Evolutionary conservation across 805 yeast species (phyloP).

Genomic region (Candida orba): DNA sequence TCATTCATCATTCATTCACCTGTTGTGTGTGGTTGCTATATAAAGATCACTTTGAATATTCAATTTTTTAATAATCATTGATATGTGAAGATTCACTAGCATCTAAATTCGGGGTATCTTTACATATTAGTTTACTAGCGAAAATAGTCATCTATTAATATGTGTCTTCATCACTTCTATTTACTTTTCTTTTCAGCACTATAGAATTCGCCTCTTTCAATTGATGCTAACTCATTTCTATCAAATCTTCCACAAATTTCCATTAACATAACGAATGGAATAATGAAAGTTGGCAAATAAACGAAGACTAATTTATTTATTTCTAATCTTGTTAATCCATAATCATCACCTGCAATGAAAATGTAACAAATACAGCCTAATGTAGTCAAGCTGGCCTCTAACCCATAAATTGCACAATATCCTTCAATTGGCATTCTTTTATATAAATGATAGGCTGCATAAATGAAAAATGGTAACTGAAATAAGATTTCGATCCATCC

Average conservation of each 20-base stretch:
- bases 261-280: slow-evolving; percentile 48
- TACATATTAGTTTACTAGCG: too few relatives aligned
- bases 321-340: slow-evolving; percentile 28
- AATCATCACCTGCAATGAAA: slow-evolving; percentile 26
- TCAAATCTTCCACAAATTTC: slow-evolving; percentile 14
- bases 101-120: too few relatives aligned
- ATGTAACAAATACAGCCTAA: slow-evolving; percentile 59
- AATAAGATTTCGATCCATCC: slow-evolving; percentile 65
- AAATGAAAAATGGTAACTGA: slow-evolving; percentile 74
- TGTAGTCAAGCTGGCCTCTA: slow-evolving; percentile 80
- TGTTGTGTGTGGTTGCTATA: too few relatives aligned
- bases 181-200: neutral
- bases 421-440: slow-evolving; percentile 32
- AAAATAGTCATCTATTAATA: too few relatives aligned
- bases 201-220: neutral
- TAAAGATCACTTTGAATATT: too few relatives aligned
- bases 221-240: neutral
- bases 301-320: slow-evolving; percentile 38
- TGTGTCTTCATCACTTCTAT: neutral
- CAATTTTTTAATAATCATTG: too few relatives aligned
- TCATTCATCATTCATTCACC: too few relatives aligned
- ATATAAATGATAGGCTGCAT: slow-evolving; percentile 31
- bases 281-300: slow-evolving; percentile 64
- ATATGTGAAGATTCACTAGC: too few relatives aligned
- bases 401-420: slow-evolving; percentile 59